Conservation (phyloP, 345 rosid genomes). For the Salix koriyanagi region DNA sequence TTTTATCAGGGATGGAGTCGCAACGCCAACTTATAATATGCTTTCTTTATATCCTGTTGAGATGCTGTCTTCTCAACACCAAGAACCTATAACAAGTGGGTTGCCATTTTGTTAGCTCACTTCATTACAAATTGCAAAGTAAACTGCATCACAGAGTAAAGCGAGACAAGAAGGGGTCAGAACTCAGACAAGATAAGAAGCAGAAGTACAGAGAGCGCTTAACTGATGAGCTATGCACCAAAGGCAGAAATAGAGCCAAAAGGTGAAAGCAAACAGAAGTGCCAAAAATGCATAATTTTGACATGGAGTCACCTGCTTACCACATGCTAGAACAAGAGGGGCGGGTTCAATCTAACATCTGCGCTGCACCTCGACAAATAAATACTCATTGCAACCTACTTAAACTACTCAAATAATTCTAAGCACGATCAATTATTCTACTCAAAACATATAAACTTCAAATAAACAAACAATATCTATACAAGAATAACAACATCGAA, state of each 20-base stretch:
- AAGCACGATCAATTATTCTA: not conserved
- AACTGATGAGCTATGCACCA: not conserved
- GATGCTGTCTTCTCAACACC: constrained; percentile 69
- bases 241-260: not conserved
- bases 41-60: constrained; percentile 81
- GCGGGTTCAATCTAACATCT: not conserved
- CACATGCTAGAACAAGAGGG: not conserved
- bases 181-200: no score
- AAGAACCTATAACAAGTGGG: constrained; percentile 51
- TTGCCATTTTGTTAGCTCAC: not conserved
- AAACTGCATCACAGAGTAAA: not conserved
- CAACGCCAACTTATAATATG: constrained; percentile 80
- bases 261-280: not conserved
- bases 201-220: not conserved
- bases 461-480: not conserved
- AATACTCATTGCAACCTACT: not conserved
- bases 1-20: constrained; percentile 93
- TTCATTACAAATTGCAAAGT: not conserved
- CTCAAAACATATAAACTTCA: not conserved
- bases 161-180: not conserved
- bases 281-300: not conserved
- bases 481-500: not conserved
- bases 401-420: no score
- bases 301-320: not conserved
- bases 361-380: no score